Evolutionary conservation across 192 early-diverging fungal species (phyloP).

Genomic region (Umbelopsis vinacea): DNA sequence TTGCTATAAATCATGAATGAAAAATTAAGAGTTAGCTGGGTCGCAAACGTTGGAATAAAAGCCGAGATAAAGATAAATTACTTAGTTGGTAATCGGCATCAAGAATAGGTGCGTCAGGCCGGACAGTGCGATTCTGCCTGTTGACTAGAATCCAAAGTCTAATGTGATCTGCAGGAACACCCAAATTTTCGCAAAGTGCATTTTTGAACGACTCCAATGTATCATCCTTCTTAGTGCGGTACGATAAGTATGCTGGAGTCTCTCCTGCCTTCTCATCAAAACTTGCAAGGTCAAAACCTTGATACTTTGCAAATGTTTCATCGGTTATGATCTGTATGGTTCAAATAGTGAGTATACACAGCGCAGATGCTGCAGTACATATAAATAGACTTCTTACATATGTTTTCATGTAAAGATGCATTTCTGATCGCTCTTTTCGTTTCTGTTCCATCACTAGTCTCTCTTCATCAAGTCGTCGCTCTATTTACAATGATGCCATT

Average conservation of each 20-base stretch:
- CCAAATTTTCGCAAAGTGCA: constrained; percentile 20
- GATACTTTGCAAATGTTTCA: constrained; percentile 67
- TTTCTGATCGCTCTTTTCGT: constrained; percentile 72
- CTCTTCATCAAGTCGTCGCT: constrained; percentile 64
- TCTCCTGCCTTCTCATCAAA: constrained; percentile 58
- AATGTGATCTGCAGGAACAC: constrained; percentile 47
- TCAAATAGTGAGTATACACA: neutral
- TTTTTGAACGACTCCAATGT: constrained; percentile 13
- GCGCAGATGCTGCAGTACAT: neutral
- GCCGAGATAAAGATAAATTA: constrained; percentile 2
- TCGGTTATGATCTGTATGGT: constrained; percentile 64
- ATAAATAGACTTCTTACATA: constrained; percentile 44
- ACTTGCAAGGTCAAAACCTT: constrained; percentile 87
- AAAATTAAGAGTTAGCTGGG: neutral
- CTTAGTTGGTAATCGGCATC: constrained; percentile 43
- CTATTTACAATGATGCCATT: neutral
- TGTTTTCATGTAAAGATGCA: constrained; percentile 66
- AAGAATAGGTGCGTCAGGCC: constrained; percentile 77
- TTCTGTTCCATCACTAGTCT: constrained; percentile 57
- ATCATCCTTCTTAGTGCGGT: constrained; percentile 15
- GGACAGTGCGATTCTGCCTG: constrained; percentile 89
- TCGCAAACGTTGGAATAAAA: neutral
- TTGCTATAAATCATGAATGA: constrained; percentile 10
- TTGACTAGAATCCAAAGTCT: constrained; percentile 88
- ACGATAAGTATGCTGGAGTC: constrained; percentile 26